phyloP scores from a whole-genome alignment of 345 rosid species.

The Geranium brycei region DNA sequence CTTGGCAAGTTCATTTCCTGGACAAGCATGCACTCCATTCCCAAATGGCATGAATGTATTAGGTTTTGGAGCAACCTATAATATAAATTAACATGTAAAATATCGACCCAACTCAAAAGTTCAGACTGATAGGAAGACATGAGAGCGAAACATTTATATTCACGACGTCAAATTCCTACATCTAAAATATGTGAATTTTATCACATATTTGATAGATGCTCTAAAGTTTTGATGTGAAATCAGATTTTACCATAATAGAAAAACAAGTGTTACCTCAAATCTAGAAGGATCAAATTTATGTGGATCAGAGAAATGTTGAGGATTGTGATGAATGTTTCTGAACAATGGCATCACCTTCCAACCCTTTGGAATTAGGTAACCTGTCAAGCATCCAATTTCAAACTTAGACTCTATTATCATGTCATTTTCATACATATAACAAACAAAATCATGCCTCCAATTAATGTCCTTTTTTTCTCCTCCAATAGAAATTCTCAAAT shows the following conservation, averaged over 20 bases:
- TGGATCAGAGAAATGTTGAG: slow-evolving; percentile 46
- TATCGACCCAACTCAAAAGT: too few relatives aligned
- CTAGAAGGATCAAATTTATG: slow-evolving; percentile 56
- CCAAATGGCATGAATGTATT: slow-evolving; percentile 73
- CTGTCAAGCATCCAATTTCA: slow-evolving; percentile 19
- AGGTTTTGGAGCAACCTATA: slow-evolving; percentile 47
- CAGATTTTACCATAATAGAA: background rate
- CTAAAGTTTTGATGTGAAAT: too few relatives aligned
- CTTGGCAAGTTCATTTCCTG: slow-evolving; percentile 76
- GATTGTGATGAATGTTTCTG: slow-evolving; percentile 64
- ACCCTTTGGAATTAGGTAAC: slow-evolving; percentile 64
- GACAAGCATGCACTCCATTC: slow-evolving; percentile 59
- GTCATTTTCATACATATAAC: too few relatives aligned
- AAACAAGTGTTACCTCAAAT: slow-evolving; percentile 42
- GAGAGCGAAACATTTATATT: too few relatives aligned
- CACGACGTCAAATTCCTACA: too few relatives aligned
- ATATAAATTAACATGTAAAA: background rate
- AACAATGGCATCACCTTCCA: slow-evolving; percentile 80
- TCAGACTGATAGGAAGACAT: too few relatives aligned
- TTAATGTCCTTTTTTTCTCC: too few relatives aligned
- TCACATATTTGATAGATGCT: too few relatives aligned
- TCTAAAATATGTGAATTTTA: too few relatives aligned
- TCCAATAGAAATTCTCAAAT: too few relatives aligned
- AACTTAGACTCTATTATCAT: too few relatives aligned
- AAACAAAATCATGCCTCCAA: too few relatives aligned